Conservation (phyloP, 495 filamentous ascomycete species). For the Penicillium steckii region DNA sequence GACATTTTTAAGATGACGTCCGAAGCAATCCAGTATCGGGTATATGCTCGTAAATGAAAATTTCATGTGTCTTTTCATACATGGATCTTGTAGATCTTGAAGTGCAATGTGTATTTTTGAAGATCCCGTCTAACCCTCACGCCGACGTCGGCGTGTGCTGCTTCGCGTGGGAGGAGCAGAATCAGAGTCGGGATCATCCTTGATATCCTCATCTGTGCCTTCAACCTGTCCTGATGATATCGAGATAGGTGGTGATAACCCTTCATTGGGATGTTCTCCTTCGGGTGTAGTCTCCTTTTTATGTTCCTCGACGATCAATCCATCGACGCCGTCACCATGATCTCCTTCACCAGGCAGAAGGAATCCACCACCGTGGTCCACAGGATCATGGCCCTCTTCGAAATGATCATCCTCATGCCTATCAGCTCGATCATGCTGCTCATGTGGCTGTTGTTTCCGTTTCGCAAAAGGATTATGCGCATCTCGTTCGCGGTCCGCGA, state of each 20-base stretch:
- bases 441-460: conserved; percentile 8
- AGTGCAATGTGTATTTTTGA: no score
- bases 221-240: conserved; percentile 3
- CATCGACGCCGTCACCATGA: conserved; percentile 24
- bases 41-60: no score
- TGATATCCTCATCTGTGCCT: neutral
- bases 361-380: conserved; percentile 38
- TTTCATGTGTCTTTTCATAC: no score
- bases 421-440: conserved; percentile 5
- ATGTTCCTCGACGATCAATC: conserved; percentile 28
- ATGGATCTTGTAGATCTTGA: neutral
- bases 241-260: conserved; percentile 6
- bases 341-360: conserved; percentile 34
- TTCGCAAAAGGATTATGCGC: conserved; percentile 39
- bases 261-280: neutral
- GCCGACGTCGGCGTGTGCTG: conserved; percentile 7
- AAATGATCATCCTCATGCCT: conserved; percentile 10
- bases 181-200: conserved; percentile 14
- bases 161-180: conserved; percentile 5
- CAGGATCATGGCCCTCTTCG: conserved; percentile 13
- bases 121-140: neutral
- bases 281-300: neutral
- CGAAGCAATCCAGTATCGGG: no score
- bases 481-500: conserved; percentile 30
- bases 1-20: neutral